phyloP scores from a whole-genome alignment of 768 basidiomycete genomes.

The Amanita phalloides region DNA sequence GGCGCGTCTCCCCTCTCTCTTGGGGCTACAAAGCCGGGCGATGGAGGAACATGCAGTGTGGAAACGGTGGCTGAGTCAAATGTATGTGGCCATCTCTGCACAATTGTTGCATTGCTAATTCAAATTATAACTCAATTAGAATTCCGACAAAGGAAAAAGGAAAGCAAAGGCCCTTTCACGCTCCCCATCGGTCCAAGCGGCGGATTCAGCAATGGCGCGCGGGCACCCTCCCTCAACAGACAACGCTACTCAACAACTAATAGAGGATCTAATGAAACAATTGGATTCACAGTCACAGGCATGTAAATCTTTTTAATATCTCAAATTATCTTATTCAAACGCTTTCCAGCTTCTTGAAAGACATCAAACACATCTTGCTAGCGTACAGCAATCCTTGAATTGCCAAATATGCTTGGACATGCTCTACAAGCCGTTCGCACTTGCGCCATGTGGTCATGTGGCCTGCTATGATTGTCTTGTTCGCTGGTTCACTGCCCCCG shows the following conservation, averaged over 20 bases:
- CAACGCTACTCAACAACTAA: constrained; percentile 14
- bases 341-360: constrained; percentile 32
- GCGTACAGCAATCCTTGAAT: constrained; percentile 52
- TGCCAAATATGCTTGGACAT: constrained; percentile 77
- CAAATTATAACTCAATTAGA: neutral
- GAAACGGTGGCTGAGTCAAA: neutral
- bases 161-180: constrained; percentile 14
- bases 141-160: constrained; percentile 28
- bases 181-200: constrained; percentile 3
- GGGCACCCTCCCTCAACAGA: constrained; percentile 5
- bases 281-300: constrained; percentile 29
- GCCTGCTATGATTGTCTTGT: constrained; percentile 65
- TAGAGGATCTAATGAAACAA: constrained; percentile 33
- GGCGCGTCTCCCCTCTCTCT: neutral
- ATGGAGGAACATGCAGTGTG: neutral
- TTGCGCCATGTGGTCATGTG: constrained; percentile 68
- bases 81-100: neutral
- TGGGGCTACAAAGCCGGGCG: neutral
- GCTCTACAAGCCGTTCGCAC: constrained; percentile 61
- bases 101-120: neutral
- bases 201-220: constrained; percentile 3
- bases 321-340: neutral
- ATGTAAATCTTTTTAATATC: constrained; percentile 10
- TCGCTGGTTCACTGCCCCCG: constrained; percentile 57
- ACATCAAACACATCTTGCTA: constrained; percentile 42